A percentile compares a stretch with the other conserved stretches of the same genome.
phyloP scores from a whole-genome alignment of 306 rosid genomes.

The Dryas alaskensis region DNA sequence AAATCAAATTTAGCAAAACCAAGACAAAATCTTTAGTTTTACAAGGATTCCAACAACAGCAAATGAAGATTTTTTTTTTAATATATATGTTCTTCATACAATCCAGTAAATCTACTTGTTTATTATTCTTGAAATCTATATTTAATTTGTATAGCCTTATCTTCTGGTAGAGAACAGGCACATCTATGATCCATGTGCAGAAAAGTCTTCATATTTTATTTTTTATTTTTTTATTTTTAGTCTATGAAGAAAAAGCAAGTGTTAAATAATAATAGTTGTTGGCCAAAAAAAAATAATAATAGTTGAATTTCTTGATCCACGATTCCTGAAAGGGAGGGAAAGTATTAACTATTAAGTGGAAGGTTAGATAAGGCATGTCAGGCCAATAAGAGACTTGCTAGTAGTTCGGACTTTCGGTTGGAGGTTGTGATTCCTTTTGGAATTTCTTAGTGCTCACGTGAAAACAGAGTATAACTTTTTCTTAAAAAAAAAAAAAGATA shows the following conservation, averaged over 20 bases:
- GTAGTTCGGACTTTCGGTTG: conserved; percentile 19
- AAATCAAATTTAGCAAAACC: too few relatives aligned
- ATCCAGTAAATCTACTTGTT: too few relatives aligned
- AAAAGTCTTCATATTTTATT: neutral
- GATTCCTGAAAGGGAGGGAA: neutral
- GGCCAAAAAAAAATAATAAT: too few relatives aligned
- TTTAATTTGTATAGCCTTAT: too few relatives aligned
- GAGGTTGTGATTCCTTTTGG: neutral
- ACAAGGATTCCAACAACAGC: too few relatives aligned
- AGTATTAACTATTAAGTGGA: neutral
- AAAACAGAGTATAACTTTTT: neutral
- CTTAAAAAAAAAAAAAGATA: too few relatives aligned
- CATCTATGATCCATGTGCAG: too few relatives aligned
- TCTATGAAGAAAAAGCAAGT: neutral
- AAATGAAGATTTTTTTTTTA: too few relatives aligned
- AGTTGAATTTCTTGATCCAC: neutral
- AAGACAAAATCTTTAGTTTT: too few relatives aligned
- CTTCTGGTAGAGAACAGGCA: too few relatives aligned
- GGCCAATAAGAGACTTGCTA: neutral
- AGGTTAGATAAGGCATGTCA: neutral
- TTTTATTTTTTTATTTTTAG: neutral
- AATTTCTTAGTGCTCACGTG: neutral
- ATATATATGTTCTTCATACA: too few relatives aligned
- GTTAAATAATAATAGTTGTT: neutral
- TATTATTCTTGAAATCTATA: too few relatives aligned